Conservation (phyloP, 805 yeast species). For the Yarrowia sp. region DNA sequence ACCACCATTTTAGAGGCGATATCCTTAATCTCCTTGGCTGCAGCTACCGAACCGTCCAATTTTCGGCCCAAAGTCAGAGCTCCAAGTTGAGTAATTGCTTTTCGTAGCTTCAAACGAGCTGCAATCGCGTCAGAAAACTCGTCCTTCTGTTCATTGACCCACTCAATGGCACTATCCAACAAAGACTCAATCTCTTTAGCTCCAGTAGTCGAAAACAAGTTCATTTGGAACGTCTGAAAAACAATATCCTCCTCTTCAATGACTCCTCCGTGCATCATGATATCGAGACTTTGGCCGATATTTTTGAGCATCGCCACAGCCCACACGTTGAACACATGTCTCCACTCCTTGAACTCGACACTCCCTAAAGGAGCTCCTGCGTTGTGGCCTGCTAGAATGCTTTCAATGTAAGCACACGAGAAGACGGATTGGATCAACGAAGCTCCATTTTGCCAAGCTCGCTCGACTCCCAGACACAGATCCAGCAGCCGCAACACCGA, state of each 20-base stretch:
- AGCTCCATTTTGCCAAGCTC: conserved; percentile 75
- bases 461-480: conserved; percentile 51
- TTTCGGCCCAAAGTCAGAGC: neutral
- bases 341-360: conserved; percentile 29
- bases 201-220: conserved; percentile 39
- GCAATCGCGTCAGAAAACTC: neutral
- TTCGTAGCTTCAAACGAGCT: neutral
- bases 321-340: conserved; percentile 32
- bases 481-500: conserved; percentile 54
- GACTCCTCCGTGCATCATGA: conserved; percentile 32
- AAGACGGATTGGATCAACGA: conserved; percentile 74
- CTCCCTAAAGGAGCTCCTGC: conserved; percentile 5
- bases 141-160: conserved; percentile 38
- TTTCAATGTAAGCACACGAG: conserved; percentile 71
- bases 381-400: conserved; percentile 44
- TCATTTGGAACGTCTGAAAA: conserved; percentile 54
- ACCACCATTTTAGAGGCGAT: neutral
- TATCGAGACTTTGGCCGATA: conserved; percentile 30
- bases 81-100: neutral
- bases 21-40: conserved; percentile 8
- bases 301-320: conserved; percentile 35
- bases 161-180: conserved; percentile 43
- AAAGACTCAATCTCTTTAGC: conserved; percentile 31
- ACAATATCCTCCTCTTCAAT: conserved; percentile 41
- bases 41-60: neutral